Evolutionary conservation across 805 yeast species (phyloP).

Genomic region (Saturnispora ahearnii): DNA sequence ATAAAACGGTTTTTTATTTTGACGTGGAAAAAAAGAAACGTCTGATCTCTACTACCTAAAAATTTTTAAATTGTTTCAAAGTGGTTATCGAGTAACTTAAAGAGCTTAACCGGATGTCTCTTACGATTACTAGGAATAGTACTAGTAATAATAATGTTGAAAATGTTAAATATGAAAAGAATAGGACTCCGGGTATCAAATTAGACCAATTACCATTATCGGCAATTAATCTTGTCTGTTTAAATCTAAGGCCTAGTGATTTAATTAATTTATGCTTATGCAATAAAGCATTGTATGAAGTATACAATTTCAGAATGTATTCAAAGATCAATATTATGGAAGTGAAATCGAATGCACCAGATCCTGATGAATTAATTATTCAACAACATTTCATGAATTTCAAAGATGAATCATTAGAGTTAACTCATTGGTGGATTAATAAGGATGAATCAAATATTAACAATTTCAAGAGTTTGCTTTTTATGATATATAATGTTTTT

Average conservation of each 20-base stretch:
- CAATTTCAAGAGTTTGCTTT: slow-evolving; percentile 12
- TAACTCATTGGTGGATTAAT: slow-evolving; percentile 10
- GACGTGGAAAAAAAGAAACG: background rate
- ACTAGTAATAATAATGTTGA: background rate
- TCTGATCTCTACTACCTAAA: background rate
- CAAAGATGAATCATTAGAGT: slow-evolving; percentile 12
- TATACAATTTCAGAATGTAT: slow-evolving; percentile 6
- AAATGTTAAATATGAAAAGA: background rate
- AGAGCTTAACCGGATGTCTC: background rate
- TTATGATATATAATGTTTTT: slow-evolving; percentile 16
- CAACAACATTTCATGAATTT: slow-evolving; percentile 13
- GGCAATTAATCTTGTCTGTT: slow-evolving; percentile 5
- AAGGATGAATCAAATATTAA: slow-evolving; percentile 5
- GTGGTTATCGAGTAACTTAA: background rate
- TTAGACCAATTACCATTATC: slow-evolving; percentile 6
- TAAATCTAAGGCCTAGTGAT: slow-evolving; percentile 6
- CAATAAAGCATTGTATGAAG: slow-evolving; percentile 2
- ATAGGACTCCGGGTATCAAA: background rate
- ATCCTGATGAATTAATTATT: slow-evolving; percentile 12
- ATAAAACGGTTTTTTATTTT: background rate
- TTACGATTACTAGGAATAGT: background rate
- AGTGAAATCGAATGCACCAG: slow-evolving; percentile 4
- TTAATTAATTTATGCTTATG: slow-evolving; percentile 7
- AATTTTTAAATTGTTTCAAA: background rate
- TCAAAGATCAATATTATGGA: slow-evolving; percentile 9